phyloP scores from a whole-genome alignment of 2,329 filamentous ascomycete species.

The Trichoderma sp. region DNA sequence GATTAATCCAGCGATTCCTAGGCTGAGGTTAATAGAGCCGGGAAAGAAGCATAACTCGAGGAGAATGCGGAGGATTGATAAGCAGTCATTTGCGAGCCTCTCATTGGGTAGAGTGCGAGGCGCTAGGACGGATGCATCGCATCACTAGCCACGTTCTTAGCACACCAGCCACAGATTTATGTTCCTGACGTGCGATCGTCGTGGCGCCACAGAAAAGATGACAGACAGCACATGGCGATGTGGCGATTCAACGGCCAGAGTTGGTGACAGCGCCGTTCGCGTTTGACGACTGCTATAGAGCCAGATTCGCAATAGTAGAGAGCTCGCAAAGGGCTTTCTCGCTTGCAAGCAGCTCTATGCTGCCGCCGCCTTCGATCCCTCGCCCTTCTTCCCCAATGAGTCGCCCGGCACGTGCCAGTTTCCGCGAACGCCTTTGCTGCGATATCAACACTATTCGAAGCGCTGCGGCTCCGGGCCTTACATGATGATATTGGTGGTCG shows the following conservation, averaged over 20 bases:
- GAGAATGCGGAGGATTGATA: background rate
- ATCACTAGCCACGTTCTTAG: background rate
- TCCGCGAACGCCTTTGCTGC: slow-evolving; percentile 18
- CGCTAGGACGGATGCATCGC: background rate
- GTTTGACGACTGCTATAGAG: slow-evolving; percentile 2
- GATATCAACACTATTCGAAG: slow-evolving; percentile 19
- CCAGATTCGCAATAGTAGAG: background rate
- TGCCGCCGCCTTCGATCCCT: slow-evolving; percentile 10
- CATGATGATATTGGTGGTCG: slow-evolving; percentile 38
- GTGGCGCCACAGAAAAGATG: slow-evolving; percentile 29
- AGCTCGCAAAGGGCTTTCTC: background rate
- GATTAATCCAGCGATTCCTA: background rate
- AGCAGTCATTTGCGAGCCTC: background rate
- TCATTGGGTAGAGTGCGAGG: background rate
- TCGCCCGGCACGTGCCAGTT: slow-evolving; percentile 32
- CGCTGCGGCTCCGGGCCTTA: slow-evolving; percentile 30
- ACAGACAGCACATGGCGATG: slow-evolving; percentile 21
- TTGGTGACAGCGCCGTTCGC: slow-evolving; percentile 18
- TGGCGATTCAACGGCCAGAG: slow-evolving; percentile 11
- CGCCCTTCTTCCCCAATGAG: slow-evolving; percentile 34
- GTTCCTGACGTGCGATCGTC: background rate
- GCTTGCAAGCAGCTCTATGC: slow-evolving; percentile 15
- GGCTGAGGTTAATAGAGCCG: background rate
- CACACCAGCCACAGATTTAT: slow-evolving; percentile 23
- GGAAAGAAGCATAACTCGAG: slow-evolving; percentile 1